A percentile compares a stretch with the other conserved stretches of the same genome.
Conservation (phyloP, 257 asterid species). For the Plantago ovata region DNA sequence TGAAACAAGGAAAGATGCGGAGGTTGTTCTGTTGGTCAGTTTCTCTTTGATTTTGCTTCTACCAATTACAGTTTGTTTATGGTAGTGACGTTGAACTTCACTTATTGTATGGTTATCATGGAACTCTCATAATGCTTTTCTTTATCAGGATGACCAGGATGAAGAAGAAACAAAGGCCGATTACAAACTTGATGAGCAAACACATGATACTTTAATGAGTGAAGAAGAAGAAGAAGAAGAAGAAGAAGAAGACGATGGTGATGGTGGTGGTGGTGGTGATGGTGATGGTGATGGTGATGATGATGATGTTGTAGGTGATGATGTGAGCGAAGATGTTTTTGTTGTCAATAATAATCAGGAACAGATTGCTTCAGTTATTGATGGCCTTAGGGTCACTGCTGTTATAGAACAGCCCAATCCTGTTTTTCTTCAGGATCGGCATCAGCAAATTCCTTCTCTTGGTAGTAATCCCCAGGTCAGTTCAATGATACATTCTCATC, state of each 20-base stretch:
- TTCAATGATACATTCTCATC: slow-evolving; percentile 40
- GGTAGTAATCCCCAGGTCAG: slow-evolving; percentile 34
- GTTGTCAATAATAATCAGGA: slow-evolving; percentile 30
- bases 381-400: slow-evolving; percentile 21
- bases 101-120: slow-evolving; percentile 1
- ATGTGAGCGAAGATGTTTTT: slow-evolving; percentile 8
- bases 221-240: no score
- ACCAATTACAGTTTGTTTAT: background rate
- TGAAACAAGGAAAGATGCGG: slow-evolving; percentile 29
- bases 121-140: slow-evolving; percentile 12
- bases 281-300: no score
- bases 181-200: slow-evolving; percentile 29
- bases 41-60: slow-evolving; percentile 5
- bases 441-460: slow-evolving; percentile 34
- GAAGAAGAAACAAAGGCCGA: slow-evolving; percentile 29
- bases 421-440: slow-evolving; percentile 31
- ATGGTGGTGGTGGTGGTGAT: slow-evolving; percentile 28
- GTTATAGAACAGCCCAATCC: slow-evolving; percentile 27
- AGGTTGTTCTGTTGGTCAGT: slow-evolving; percentile 39
- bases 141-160: slow-evolving; percentile 32
- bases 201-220: slow-evolving; percentile 20
- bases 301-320: slow-evolving; percentile 27
- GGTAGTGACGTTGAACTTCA: background rate
- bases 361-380: slow-evolving; percentile 29
- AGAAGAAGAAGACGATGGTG: no score